Evolutionary conservation across 495 filamentous ascomycete species (phyloP).

Genomic region (Lasiosphaeria miniovina): DNA sequence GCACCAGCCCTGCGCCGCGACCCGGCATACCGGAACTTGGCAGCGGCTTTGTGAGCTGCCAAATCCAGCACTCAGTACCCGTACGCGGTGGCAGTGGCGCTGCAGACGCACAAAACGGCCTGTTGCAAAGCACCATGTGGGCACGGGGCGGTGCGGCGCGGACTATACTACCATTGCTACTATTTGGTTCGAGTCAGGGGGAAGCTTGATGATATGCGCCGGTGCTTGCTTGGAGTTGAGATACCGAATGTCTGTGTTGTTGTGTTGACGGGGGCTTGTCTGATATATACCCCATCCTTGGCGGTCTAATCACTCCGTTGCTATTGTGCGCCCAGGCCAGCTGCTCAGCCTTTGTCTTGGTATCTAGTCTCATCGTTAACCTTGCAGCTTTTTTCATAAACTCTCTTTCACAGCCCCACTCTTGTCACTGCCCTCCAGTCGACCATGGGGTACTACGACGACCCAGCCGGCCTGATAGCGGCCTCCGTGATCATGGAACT

Average conservation of each 20-base stretch:
- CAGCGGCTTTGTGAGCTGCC: neutral
- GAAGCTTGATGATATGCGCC: neutral
- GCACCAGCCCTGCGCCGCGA: neutral
- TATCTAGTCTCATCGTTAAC: neutral
- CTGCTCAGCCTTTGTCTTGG: neutral
- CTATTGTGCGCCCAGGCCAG: neutral
- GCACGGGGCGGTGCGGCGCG: neutral
- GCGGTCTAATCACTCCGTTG: neutral
- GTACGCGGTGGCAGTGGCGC: neutral
- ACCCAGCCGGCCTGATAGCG: conserved; percentile 11
- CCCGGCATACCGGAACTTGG: neutral
- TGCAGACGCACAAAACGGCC: too few species aligned
- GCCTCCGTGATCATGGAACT: conserved; percentile 12
- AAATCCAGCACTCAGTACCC: neutral
- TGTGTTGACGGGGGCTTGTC: neutral
- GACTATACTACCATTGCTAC: neutral
- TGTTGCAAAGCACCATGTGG: too few species aligned
- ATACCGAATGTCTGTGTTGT: neutral
- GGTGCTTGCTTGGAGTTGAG: neutral
- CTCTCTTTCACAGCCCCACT: neutral
- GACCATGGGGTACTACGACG: conserved; percentile 8
- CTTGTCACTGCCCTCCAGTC: neutral
- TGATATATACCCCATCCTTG: neutral
- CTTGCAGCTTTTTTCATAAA: neutral
- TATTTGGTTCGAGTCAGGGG: neutral